Base-by-base conservation (phyloP, 805 yeast species). In the Nematodospora valgi region DNA sequence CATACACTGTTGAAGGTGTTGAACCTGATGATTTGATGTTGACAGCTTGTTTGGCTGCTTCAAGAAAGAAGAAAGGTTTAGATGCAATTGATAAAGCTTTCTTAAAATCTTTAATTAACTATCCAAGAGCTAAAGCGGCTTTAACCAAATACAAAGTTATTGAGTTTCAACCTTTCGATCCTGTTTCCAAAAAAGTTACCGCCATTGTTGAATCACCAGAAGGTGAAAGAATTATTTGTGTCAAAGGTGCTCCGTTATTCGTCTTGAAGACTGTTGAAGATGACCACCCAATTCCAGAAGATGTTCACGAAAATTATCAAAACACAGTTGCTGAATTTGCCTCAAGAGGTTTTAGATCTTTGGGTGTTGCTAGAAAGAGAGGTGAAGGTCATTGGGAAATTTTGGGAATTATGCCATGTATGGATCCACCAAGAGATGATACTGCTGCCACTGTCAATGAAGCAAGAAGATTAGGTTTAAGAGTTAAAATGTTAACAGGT, bases 401-500 rank as follows among this genome's bases (percentile, higher is more conserved):
- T 55, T 74, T 88, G 61, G 96, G 96, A 67, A 89, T 88, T 67
- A 87, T 88, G 96, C 96, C 96, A 69, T 87, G 95, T 74, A 84
- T 86, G 89, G 96, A 88, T 72, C 96, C 96, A 60, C 96, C 96
- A 72, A 85, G 96, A 80, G 95, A 88, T 72, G 96, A 88, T 70
- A 88, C 96, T 74, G 95, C 94, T 58, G 80, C 80, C 60, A 88
- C 96, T 63, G 93, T 88, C 63, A 67, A 74, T 68, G 96, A 88
- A 73, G 96, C 96, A 55, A 81, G 84, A 74, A 59, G 72, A 52
- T 79, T 88, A 60, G 96, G 96, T 80, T 78, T 88, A 62, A 82
- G 93, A 72, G 93, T 88, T 56, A 88, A 88, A 83, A 88, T 88
- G 96, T 81, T 88, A 68, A 88, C 96, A 72, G 96, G 96, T 81